phyloP scores from a whole-genome alignment of 192 early-diverging fungal genomes.

The Podila minutissima region DNA sequence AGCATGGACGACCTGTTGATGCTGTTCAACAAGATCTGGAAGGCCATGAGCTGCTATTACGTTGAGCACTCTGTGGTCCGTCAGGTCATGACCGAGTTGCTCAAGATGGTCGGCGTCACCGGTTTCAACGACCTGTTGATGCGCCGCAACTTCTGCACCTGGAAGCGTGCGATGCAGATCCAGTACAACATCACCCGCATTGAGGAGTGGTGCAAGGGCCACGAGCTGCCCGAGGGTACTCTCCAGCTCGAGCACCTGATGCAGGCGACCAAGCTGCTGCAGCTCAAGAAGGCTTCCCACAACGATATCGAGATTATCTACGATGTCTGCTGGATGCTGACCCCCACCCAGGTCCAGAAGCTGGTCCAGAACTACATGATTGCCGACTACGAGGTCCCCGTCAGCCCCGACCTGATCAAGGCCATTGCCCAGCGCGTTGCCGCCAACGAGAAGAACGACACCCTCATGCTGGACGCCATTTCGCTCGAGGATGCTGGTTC shows the following conservation, averaged over 20 bases:
- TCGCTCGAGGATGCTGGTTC: slow-evolving; percentile 67
- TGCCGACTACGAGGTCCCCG: slow-evolving; percentile 93
- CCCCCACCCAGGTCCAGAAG: slow-evolving; percentile 98
- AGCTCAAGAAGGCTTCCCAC: slow-evolving; percentile 88
- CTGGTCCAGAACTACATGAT: slow-evolving; percentile 94
- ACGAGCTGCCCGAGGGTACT: slow-evolving; percentile 88
- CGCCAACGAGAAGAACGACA: slow-evolving; percentile 90
- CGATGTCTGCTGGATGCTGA: slow-evolving; percentile 97
- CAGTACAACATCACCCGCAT: slow-evolving; percentile 98
- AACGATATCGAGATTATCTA: slow-evolving; percentile 97
- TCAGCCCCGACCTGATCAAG: slow-evolving; percentile 89
- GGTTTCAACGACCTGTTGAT: slow-evolving; percentile 98
- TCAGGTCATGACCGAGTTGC: slow-evolving; percentile 94
- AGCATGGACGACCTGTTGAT: slow-evolving; percentile 96
- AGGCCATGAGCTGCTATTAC: slow-evolving; percentile 97
- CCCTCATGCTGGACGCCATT: slow-evolving; percentile 87
- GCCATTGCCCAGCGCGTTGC: slow-evolving; percentile 87
- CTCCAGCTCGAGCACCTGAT: slow-evolving; percentile 94
- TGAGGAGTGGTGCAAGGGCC: slow-evolving; percentile 99
- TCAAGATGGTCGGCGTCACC: slow-evolving; percentile 94
- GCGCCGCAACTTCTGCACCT: slow-evolving; percentile 98
- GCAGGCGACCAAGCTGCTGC: slow-evolving; percentile 97
- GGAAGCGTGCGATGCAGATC: slow-evolving; percentile 99
- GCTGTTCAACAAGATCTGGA: slow-evolving; percentile 94
- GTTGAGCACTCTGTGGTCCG: slow-evolving; percentile 91